phyloP scores from a whole-genome alignment of 2,329 filamentous ascomycete genomes.

The Aurifilum marmelostoma region DNA sequence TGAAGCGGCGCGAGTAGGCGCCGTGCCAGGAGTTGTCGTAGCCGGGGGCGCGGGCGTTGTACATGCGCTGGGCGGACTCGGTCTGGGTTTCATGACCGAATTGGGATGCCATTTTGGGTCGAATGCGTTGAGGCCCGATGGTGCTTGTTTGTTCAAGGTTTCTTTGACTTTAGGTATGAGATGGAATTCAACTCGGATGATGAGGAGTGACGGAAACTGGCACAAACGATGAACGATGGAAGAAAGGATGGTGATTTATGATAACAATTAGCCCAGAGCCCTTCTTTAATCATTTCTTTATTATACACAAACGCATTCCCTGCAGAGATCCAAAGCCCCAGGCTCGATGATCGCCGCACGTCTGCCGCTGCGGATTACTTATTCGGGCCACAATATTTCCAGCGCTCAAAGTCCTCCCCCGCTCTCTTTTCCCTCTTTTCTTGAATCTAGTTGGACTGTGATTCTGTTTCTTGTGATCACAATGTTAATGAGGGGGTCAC shows the following conservation, averaged over 20 bases:
- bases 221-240: too few relatives aligned
- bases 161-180: too few relatives aligned
- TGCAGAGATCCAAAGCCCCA: not conserved
- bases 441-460: too few relatives aligned
- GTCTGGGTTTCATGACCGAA: conserved; percentile 31
- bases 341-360: not conserved
- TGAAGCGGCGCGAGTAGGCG: conserved; percentile 38
- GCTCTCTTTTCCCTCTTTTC: too few relatives aligned
- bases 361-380: not conserved
- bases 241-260: not conserved
- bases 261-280: not conserved
- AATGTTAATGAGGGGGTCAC: too few relatives aligned
- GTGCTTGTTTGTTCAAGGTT: too few relatives aligned
- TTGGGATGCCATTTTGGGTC: conserved; percentile 7
- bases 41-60: conserved; percentile 36
- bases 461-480: too few relatives aligned
- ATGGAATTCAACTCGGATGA: too few relatives aligned
- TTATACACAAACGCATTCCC: too few relatives aligned
- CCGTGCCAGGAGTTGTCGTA: conserved; percentile 43
- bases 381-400: not conserved
- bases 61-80: conserved; percentile 37
- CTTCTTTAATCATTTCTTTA: not conserved
- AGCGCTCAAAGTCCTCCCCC: too few relatives aligned
- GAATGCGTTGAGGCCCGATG: not conserved
- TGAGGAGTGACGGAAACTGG: not conserved